Percentiles rank a stretch among this genome's conserved stretches.
phyloP scores from a whole-genome alignment of 1,284 basidiomycete genomes.

The Ustilago hordei region DNA sequence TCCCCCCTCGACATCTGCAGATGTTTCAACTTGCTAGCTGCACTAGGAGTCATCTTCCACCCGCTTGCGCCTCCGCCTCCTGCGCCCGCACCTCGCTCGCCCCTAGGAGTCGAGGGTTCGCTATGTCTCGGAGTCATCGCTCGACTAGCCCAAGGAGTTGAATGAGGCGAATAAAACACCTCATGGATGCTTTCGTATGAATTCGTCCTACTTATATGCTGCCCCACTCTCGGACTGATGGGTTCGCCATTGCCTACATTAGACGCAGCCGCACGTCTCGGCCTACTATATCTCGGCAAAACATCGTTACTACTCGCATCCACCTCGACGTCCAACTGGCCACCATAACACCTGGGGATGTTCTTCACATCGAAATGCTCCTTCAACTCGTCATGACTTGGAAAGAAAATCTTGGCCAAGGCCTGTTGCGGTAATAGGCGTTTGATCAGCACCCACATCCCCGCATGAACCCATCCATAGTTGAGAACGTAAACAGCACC shows the following conservation, averaged over 20 bases:
- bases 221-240: background rate
- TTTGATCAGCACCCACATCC: slow-evolving; percentile 82
- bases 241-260: background rate
- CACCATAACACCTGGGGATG: slow-evolving; percentile 71
- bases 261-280: slow-evolving; percentile 24
- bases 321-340: slow-evolving; percentile 53
- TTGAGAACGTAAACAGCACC: slow-evolving; percentile 79
- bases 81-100: slow-evolving; percentile 4
- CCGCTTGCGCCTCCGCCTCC: background rate
- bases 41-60: slow-evolving; percentile 54
- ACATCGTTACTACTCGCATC: slow-evolving; percentile 59
- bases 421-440: slow-evolving; percentile 79
- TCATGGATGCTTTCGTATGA: slow-evolving; percentile 65
- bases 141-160: slow-evolving; percentile 51
- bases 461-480: slow-evolving; percentile 83
- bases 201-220: slow-evolving; percentile 38
- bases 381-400: slow-evolving; percentile 75
- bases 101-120: slow-evolving; percentile 44
- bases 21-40: slow-evolving; percentile 51
- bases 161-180: slow-evolving; percentile 57
- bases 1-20: slow-evolving; percentile 59
- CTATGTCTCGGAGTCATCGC: slow-evolving; percentile 51
- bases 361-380: slow-evolving; percentile 74
- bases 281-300: slow-evolving; percentile 52
- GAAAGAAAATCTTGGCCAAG: slow-evolving; percentile 80